Conservation (phyloP, 2,329 filamentous ascomycete genomes). For the Podosphaera aphanis region DNA sequence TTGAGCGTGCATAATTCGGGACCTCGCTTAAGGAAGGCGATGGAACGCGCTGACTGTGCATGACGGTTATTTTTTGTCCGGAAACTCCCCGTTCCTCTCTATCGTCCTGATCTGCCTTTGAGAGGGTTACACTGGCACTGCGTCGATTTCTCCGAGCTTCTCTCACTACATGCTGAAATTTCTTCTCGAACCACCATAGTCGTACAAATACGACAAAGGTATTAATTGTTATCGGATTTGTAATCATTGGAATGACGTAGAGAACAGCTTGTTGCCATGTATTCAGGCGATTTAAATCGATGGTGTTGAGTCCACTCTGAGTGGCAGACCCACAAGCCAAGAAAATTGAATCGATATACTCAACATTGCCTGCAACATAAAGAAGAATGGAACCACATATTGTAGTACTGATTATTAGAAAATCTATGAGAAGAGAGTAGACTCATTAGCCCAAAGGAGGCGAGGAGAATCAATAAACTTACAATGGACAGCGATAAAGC, state of each 20-base stretch:
- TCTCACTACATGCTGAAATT: slow-evolving; percentile 63
- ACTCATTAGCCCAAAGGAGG: neutral
- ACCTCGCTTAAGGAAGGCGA: too few species aligned
- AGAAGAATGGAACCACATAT: slow-evolving; percentile 58
- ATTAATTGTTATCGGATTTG: slow-evolving; percentile 68
- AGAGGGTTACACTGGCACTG: slow-evolving; percentile 37
- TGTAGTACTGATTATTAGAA: slow-evolving; percentile 54
- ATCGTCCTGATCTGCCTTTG: slow-evolving; percentile 23
- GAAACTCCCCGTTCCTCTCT: slow-evolving; percentile 33
- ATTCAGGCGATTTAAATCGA: slow-evolving; percentile 41
- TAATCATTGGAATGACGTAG: slow-evolving; percentile 46
- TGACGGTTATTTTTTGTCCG: slow-evolving; percentile 39
- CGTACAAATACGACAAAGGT: slow-evolving; percentile 75
- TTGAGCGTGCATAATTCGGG: too few species aligned
- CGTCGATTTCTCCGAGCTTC: slow-evolving; percentile 46
- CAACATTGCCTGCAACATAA: slow-evolving; percentile 37
- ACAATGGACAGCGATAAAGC: slow-evolving; percentile 68
- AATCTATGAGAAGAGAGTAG: slow-evolving; percentile 25
- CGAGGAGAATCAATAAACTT: slow-evolving; percentile 16
- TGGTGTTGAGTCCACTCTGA: slow-evolving; percentile 77
- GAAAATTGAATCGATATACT: slow-evolving; percentile 74
- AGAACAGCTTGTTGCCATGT: slow-evolving; percentile 54
- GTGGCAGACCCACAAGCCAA: slow-evolving; percentile 70
- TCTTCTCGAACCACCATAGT: slow-evolving; percentile 94
- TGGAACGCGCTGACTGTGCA: slow-evolving; percentile 35